Percentiles rank a stretch among this genome's conserved stretches.
Conservation (phyloP, 495 filamentous ascomycete species). For the Neurospora sp. region DNA sequence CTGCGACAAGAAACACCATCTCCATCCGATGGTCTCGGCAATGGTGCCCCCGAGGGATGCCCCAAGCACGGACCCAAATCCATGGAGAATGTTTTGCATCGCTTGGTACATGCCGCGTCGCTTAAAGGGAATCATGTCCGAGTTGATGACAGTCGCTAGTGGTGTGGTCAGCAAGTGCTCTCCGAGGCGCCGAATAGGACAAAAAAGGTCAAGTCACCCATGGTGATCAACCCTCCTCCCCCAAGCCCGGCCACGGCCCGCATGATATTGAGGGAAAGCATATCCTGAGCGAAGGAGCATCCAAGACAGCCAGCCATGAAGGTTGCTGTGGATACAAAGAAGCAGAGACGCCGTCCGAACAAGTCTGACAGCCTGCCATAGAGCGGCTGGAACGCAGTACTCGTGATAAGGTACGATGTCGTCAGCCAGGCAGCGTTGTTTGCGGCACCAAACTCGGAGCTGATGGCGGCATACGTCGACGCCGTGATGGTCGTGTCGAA, state of each 20-base stretch:
- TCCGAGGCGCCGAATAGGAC: not conserved
- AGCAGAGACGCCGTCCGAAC: conserved; percentile 43
- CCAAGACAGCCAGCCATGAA: conserved; percentile 40
- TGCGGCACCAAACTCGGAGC: conserved; percentile 42
- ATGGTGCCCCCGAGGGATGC: conserved; percentile 42
- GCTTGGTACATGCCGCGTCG: conserved; percentile 56
- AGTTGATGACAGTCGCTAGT: conserved; percentile 54
- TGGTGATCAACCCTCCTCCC: conserved; percentile 51
- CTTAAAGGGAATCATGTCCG: conserved; percentile 54
- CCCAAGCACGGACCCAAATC: conserved; percentile 42
- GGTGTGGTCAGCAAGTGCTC: conserved; percentile 2
- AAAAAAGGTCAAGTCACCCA: conserved; percentile 35
- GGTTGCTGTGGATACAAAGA: conserved; percentile 38
- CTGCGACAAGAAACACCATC: conserved; percentile 41
- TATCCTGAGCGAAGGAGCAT: conserved; percentile 33
- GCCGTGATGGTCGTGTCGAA: conserved; percentile 60
- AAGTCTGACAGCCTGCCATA: conserved; percentile 41
- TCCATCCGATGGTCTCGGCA: conserved; percentile 40
- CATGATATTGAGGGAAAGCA: conserved; percentile 34
- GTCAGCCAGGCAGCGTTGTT: conserved; percentile 56
- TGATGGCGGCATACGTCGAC: conserved; percentile 56
- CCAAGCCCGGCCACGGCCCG: conserved; percentile 46
- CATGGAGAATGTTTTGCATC: conserved; percentile 50
- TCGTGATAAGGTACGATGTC: conserved; percentile 64
- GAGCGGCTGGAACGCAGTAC: conserved; percentile 52